phyloP scores from a whole-genome alignment of 1,284 basidiomycete species.

The Moesziomyces sp. region DNA sequence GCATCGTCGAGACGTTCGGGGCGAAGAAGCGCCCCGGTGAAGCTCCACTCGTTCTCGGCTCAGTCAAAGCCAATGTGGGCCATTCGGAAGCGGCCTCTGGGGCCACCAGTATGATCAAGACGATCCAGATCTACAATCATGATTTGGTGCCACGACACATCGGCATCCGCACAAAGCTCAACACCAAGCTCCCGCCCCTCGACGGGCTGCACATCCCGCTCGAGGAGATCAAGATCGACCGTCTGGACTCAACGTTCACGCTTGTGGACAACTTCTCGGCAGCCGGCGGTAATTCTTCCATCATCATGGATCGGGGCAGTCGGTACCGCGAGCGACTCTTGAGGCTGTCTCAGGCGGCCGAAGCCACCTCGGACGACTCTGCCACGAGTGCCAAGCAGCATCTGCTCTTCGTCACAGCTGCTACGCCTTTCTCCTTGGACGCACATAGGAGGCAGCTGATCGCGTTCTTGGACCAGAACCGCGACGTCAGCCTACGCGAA shows the following conservation, averaged over 20 bases:
- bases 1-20: constrained; percentile 53
- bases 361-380: background rate
- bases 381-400: constrained; percentile 4
- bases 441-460: constrained; percentile 33
- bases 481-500: constrained; percentile 18
- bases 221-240: constrained; percentile 20
- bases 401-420: constrained; percentile 34
- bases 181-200: constrained; percentile 44
- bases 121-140: constrained; percentile 31
- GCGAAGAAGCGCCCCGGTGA: constrained; percentile 22
- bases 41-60: constrained; percentile 36
- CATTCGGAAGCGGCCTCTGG: constrained; percentile 50
- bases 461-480: constrained; percentile 26
- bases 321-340: constrained; percentile 16
- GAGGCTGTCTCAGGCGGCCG: constrained; percentile 10
- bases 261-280: constrained; percentile 54
- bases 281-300: constrained; percentile 48
- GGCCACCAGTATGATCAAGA: constrained; percentile 50
- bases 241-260: constrained; percentile 15
- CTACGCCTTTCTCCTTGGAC: constrained; percentile 39
- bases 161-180: constrained; percentile 49
- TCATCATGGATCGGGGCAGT: constrained; percentile 39
- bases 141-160: constrained; percentile 41
- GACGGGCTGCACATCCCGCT: constrained; percentile 36
- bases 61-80: constrained; percentile 51